Conservation (phyloP, 2,329 filamentous ascomycete species). For the Lachnellula cervina region DNA sequence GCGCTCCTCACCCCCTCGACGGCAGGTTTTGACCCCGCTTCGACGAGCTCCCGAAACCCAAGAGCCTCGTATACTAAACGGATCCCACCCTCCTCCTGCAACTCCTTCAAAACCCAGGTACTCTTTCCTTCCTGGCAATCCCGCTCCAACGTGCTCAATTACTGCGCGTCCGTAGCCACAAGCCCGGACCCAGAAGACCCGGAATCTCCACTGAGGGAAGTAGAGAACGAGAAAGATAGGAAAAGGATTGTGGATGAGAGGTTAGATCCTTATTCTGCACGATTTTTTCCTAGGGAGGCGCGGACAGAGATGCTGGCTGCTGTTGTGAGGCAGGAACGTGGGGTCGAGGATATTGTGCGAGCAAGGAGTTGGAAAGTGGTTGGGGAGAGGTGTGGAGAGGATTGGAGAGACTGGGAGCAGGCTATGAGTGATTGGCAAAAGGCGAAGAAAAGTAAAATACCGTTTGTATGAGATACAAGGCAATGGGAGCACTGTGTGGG, state of each 20-base stretch:
- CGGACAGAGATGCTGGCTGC: conserved; percentile 74
- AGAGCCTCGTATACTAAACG: conserved; percentile 43
- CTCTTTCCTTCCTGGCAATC: conserved; percentile 87
- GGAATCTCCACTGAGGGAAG: conserved; percentile 62
- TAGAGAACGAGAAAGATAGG: conserved; percentile 64
- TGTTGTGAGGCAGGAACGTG: conserved; percentile 68
- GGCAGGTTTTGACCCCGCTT: conserved; percentile 71
- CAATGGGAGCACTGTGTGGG: background rate
- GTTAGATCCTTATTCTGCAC: conserved; percentile 82
- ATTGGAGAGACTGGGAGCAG: conserved; percentile 57
- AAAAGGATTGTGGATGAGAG: conserved; percentile 80
- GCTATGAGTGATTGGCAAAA: conserved; percentile 59
- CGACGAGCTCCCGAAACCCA: conserved; percentile 60
- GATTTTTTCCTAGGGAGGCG: conserved; percentile 75
- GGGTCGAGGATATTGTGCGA: conserved; percentile 74
- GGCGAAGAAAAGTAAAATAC: conserved; percentile 10
- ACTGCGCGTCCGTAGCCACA: conserved; percentile 84
- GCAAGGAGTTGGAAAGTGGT: conserved; percentile 77
- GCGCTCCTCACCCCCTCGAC: conserved; percentile 72
- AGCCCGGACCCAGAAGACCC: conserved; percentile 85
- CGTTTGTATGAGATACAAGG: background rate
- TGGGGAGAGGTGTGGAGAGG: conserved; percentile 65
- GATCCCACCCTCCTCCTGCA: conserved; percentile 61
- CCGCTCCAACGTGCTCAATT: conserved; percentile 77
- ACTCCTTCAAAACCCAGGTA: conserved; percentile 67